Evolutionary conservation across 352 stramenopile genomes (phyloP).

Genomic region (Globisporangium spinosum): DNA sequence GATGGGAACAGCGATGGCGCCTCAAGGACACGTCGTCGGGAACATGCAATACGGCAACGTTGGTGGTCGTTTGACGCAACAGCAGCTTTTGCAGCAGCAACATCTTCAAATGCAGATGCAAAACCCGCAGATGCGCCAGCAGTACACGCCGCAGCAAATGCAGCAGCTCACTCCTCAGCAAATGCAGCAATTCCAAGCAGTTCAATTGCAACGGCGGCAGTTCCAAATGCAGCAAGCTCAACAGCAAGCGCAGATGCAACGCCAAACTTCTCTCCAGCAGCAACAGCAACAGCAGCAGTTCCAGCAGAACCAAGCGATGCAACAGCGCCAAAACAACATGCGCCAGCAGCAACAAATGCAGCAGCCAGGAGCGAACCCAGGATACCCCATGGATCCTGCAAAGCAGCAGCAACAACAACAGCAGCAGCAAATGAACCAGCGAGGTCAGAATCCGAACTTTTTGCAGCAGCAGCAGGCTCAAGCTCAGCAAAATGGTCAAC

Average conservation of each 20-base stretch:
- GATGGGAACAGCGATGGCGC: conserved; percentile 44
- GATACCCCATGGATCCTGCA: conserved; percentile 17
- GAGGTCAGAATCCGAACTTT: conserved; percentile 20
- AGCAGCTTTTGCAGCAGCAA: conserved; percentile 75
- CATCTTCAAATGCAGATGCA: conserved; percentile 71
- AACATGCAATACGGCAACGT: conserved; percentile 68
- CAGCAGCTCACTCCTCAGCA: conserved; percentile 56
- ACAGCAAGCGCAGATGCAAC: conserved; percentile 66
- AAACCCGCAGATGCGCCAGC: conserved; percentile 81
- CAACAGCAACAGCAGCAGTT: conserved; percentile 60
- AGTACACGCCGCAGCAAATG: conserved; percentile 77
- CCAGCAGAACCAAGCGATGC: conserved; percentile 38
- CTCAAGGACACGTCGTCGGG: conserved; percentile 54
- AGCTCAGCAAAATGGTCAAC: conserved; percentile 37
- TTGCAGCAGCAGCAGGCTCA: conserved; percentile 43
- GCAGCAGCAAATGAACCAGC: conserved; percentile 37
- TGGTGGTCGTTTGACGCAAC: conserved; percentile 71
- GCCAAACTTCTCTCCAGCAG: conserved; percentile 57
- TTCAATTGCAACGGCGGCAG: conserved; percentile 40
- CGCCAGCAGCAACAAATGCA: conserved; percentile 56
- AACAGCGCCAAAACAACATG: conserved; percentile 55
- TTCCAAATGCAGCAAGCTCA: conserved; percentile 53
- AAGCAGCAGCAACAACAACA: conserved; percentile 39
- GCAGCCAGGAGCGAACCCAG: conserved; percentile 23
- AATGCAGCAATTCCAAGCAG: conserved; percentile 24